These are phyloP conservation scores for Citrus inodora DNA, from an alignment of 345 rosid species.

Conservation along the genomic window DNA sequence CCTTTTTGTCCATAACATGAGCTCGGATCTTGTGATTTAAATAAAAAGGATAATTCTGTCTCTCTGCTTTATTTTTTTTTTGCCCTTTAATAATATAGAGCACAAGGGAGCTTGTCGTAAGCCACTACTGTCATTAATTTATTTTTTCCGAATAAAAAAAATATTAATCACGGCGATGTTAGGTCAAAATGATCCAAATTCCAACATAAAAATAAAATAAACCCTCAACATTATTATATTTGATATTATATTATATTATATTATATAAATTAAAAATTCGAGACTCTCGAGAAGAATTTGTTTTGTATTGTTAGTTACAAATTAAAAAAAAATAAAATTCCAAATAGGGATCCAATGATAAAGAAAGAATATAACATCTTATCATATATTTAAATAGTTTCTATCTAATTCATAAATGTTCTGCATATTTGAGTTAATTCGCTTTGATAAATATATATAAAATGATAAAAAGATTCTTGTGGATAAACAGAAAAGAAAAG, in stretches of 20 bases:
- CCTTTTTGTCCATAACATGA: neutral
- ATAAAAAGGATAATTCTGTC: neutral
- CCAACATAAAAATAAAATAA: neutral
- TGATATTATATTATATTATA: neutral
- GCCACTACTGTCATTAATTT: conserved; percentile 23
- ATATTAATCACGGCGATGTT: conserved; percentile 14
- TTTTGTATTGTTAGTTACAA: neutral
- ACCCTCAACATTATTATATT: neutral
- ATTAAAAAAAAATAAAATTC: no score
- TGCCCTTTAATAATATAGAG: neutral
- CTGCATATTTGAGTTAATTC: no score
- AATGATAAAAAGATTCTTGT: neutral
- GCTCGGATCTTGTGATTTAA: conserved; percentile 40
- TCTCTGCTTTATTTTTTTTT: neutral
- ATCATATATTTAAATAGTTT: no score
- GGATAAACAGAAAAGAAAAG: neutral
- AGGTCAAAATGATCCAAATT: conserved; percentile 33
- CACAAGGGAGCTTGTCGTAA: conserved; percentile 21
- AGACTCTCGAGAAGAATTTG: neutral
- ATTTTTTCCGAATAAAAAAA: neutral
- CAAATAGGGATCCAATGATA: no score
- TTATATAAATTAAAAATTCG: neutral
- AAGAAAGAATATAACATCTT: no score
- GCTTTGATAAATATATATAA: no score
- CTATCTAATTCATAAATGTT: no score